Evolutionary conservation across 345 rosid genomes (phyloP), one percentile per base, ranked within the genome.

Genomic region (Camelina laxa): DNA sequence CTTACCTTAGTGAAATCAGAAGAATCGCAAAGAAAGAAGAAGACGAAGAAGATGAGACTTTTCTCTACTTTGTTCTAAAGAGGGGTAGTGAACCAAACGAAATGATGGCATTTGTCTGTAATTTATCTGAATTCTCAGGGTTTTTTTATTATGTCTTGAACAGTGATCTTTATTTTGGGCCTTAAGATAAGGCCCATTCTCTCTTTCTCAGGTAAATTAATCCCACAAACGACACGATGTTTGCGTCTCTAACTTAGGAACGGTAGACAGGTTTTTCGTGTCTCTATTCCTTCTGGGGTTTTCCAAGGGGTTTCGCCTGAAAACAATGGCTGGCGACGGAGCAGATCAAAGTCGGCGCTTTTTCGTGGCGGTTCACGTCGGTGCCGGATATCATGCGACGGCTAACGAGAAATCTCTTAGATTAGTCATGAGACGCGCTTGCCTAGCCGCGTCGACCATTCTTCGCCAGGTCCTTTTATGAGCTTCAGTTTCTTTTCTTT

Each of bases 311-410:
- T 39, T 39, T 39, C 42, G 41, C 42, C 42, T 38, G 72, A 21
- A 50, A 48, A 27, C 55, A 12, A 77, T 77, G 76, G 72, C 75
- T 30, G 19, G 63, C 57, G 84, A 73, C 47, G 79, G 70, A 36
- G 80, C 77, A 39, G 85, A 76, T n/a, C 73, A 72, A 67, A 80
- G 68, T 27, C 84, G 86, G 20, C 87, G 91, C 21, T 95, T 88
- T 85, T 92, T 95, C 82, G 92, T 95, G 64, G 97, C 97, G 0
- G 89, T 95, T 51, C 99, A 92, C 75, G 97, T 92, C 22, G 99
- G 99, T 12, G 99, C 99, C 0, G 99, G 97, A 9, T 89, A 84
- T 69, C 99, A 90, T 82, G 77, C 96, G 33, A 78, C 77, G 56
- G 76, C 88, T 7, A 87, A 84, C 50, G 97, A 95, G 83, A 95